Evolutionary conservation across 2,329 filamentous ascomycete genomes (phyloP).

Genomic region (Aspergillus flavus): DNA sequence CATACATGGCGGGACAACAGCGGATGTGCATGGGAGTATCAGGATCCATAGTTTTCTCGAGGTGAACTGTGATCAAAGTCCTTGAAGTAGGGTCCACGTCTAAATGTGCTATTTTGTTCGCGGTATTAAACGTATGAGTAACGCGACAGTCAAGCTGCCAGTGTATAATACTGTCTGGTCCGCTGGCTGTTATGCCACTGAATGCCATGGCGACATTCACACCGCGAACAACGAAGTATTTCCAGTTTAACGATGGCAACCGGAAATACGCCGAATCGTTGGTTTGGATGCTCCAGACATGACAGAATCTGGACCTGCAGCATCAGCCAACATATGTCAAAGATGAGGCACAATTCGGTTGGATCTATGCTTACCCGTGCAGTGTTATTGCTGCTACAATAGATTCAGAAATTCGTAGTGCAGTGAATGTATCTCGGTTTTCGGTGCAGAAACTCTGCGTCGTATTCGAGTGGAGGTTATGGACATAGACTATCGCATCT

Average conservation of each 20-base stretch:
- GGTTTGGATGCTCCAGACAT: constrained; percentile 33
- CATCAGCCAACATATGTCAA: background rate
- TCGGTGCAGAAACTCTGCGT: constrained; percentile 22
- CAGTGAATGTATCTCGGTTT: constrained; percentile 23
- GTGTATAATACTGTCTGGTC: constrained; percentile 22
- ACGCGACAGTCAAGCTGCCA: constrained; percentile 23
- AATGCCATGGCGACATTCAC: constrained; percentile 26
- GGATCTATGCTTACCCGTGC: constrained; percentile 24
- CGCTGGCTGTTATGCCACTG: background rate
- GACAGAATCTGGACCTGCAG: constrained; percentile 28
- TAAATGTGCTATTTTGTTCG: constrained; percentile 15
- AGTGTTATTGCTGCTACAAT: constrained; percentile 24
- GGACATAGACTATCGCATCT: constrained; percentile 16
- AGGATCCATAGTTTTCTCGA: constrained; percentile 7
- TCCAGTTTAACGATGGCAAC: constrained; percentile 24
- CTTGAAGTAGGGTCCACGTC: constrained; percentile 20
- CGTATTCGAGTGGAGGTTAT: constrained; percentile 14
- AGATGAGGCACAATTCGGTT: background rate
- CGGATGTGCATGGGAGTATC: background rate
- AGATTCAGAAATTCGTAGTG: constrained; percentile 23
- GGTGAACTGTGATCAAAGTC: constrained; percentile 21
- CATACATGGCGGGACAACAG: background rate
- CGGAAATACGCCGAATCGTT: constrained; percentile 28
- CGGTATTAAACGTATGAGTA: constrained; percentile 18
- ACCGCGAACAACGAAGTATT: constrained; percentile 24